Evolutionary conservation across 345 rosid genomes (phyloP).

Genomic region (Lepidium sativum): DNA sequence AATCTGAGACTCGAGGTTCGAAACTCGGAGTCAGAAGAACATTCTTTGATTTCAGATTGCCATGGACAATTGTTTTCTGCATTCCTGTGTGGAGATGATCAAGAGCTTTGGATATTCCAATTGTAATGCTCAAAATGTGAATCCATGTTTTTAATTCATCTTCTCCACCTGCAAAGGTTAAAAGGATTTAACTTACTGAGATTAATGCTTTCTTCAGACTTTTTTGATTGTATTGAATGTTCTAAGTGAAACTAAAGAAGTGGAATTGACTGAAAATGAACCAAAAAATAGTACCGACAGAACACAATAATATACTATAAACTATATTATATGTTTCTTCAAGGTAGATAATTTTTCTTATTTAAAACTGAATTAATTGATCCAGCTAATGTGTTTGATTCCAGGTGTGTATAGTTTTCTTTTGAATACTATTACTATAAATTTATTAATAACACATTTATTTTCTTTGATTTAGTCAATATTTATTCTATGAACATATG

Average conservation of each 20-base stretch:
- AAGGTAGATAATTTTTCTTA: background rate
- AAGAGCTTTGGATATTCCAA: constrained; percentile 61
- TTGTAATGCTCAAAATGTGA: constrained; percentile 43
- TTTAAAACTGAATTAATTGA: constrained; percentile 6
- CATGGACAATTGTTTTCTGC: constrained; percentile 55
- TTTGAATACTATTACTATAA: background rate
- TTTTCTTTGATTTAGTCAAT: background rate
- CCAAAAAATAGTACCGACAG: background rate
- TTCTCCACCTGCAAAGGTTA: constrained; percentile 39
- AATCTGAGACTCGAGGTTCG: constrained; percentile 59
- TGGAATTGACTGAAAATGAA: background rate
- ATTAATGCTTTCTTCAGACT: background rate
- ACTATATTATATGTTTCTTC: background rate
- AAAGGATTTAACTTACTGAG: background rate
- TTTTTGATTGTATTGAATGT: background rate
- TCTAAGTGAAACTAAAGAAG: background rate
- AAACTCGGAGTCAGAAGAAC: constrained; percentile 45
- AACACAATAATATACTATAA: background rate
- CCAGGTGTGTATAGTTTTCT: constrained; percentile 15
- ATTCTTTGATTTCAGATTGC: constrained; percentile 80
- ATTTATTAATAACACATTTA: background rate
- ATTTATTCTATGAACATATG: background rate
- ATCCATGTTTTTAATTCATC: constrained; percentile 51
- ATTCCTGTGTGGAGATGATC: constrained; percentile 70
- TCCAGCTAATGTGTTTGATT: constrained; percentile 13